phyloP scores from a whole-genome alignment of 2,329 filamentous ascomycete genomes.

The Ophiosphaerella korrae region DNA sequence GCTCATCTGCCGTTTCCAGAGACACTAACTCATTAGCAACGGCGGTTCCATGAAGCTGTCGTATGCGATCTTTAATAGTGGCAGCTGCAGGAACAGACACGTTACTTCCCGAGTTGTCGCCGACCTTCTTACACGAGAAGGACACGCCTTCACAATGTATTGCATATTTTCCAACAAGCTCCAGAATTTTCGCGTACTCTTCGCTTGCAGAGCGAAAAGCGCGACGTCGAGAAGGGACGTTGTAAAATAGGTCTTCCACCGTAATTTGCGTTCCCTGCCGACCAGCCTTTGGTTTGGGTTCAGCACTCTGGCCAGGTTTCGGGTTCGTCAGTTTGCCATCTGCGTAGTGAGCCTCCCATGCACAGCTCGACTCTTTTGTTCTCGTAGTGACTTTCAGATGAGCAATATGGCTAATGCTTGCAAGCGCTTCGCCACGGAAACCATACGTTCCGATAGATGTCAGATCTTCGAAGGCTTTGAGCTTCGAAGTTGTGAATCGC shows the following conservation, averaged over 20 bases:
- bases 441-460: slow-evolving; percentile 91
- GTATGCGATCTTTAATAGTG: slow-evolving; percentile 78
- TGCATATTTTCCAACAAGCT: slow-evolving; percentile 90
- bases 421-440: slow-evolving; percentile 94
- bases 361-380: slow-evolving; percentile 83
- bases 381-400: slow-evolving; percentile 95
- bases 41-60: slow-evolving; percentile 82
- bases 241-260: slow-evolving; percentile 97
- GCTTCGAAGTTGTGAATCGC: slow-evolving; percentile 94
- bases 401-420: slow-evolving; percentile 97
- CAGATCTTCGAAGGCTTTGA: slow-evolving; percentile 91
- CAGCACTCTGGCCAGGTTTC: slow-evolving; percentile 84
- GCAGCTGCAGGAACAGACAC: slow-evolving; percentile 79
- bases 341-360: slow-evolving; percentile 88
- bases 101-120: slow-evolving; percentile 76
- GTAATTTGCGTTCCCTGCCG: slow-evolving; percentile 92
- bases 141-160: slow-evolving; percentile 90
- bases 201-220: slow-evolving; percentile 92
- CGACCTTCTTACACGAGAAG: slow-evolving; percentile 96
- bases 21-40: slow-evolving; percentile 88
- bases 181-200: slow-evolving; percentile 97
- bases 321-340: slow-evolving; percentile 79
- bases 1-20: slow-evolving; percentile 71
- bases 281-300: slow-evolving; percentile 87
- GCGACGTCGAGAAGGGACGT: slow-evolving; percentile 82